Conservation (phyloP, 352 stramenopile genomes). For the Globisporangium perplexum region DNA sequence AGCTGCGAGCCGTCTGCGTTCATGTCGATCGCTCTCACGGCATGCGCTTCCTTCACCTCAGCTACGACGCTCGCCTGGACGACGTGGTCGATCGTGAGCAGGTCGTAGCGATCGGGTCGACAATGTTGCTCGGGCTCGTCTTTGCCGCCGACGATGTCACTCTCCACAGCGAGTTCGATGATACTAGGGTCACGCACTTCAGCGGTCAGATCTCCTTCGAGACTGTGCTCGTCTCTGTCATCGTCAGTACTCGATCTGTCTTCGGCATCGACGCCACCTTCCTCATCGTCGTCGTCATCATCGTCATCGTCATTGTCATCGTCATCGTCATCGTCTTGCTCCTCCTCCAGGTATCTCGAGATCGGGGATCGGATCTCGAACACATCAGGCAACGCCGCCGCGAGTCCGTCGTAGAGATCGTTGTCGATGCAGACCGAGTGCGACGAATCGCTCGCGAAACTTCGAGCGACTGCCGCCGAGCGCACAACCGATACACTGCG, state of each 20-base stretch:
- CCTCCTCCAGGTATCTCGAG: conserved; percentile 3
- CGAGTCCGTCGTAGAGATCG: background rate
- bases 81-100: conserved; percentile 34
- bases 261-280: background rate
- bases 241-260: background rate
- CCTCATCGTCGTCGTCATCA: background rate
- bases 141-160: background rate
- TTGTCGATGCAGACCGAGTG: conserved; percentile 2
- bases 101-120: conserved; percentile 18
- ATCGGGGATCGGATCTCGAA: conserved; percentile 2
- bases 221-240: background rate
- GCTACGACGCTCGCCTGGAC: conserved; percentile 43
- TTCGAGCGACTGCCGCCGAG: background rate
- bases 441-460: conserved; percentile 1
- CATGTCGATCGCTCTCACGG: conserved; percentile 47
- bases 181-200: background rate
- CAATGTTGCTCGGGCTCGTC: background rate
- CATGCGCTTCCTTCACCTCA: conserved; percentile 47
- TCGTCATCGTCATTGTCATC: background rate
- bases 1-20: conserved; percentile 28
- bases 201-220: background rate
- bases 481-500: background rate
- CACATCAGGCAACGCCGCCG: background rate
- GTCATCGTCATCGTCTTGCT: background rate
- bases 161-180: background rate